Evolutionary conservation across 306 rosid species (phyloP).

Genomic region (Gastrolobium bilobum): DNA sequence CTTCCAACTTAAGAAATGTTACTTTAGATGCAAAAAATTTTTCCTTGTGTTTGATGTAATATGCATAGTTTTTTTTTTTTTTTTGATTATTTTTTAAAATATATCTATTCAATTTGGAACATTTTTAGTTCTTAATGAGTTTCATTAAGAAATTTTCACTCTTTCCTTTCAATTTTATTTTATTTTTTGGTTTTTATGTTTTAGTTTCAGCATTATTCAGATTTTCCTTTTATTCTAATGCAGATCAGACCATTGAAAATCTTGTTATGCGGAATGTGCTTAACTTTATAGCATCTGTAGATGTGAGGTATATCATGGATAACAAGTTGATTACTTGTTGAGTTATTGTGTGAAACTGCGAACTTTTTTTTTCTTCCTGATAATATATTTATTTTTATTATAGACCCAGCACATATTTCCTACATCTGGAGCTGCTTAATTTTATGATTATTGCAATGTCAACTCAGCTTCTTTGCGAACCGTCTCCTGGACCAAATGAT

Average conservation of each 20-base stretch:
- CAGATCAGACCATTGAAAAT: conserved; percentile 72
- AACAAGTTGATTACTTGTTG: conserved; percentile 27
- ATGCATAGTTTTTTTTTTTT: background rate
- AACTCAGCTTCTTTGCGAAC: conserved; percentile 83
- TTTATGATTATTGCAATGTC: conserved; percentile 83
- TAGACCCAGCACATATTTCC: conserved; percentile 65
- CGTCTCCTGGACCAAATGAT: conserved; percentile 73
- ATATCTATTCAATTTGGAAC: background rate
- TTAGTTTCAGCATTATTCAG: background rate
- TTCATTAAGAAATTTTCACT: background rate
- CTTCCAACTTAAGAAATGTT: background rate
- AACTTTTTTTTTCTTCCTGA: conserved; percentile 42
- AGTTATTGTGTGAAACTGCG: conserved; percentile 1
- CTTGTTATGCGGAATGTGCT: conserved; percentile 68
- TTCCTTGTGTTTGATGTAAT: background rate
- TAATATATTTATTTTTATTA: conserved; percentile 30
- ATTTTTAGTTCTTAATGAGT: background rate
- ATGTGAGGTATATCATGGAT: conserved; percentile 69
- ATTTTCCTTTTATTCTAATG: conserved; percentile 45
- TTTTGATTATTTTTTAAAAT: too few species aligned
- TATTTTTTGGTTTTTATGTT: background rate
- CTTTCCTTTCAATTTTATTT: background rate
- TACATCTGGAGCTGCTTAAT: conserved; percentile 80
- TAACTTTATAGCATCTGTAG: conserved; percentile 69
- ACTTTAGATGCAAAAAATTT: background rate